Evolutionary conservation across 345 rosid species (phyloP).

Genomic region (Luvunga scandens): DNA sequence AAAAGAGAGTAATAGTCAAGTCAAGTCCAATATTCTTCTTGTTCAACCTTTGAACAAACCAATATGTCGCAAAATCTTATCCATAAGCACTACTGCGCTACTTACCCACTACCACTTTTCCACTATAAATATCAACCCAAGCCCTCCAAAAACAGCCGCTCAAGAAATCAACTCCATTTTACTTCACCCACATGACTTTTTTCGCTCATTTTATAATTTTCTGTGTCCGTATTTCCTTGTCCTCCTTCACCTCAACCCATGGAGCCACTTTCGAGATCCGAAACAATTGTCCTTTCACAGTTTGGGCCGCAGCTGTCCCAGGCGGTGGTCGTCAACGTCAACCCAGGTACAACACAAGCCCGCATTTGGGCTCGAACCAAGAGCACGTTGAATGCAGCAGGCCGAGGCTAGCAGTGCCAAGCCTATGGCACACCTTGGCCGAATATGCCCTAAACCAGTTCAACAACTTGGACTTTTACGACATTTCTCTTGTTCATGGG

Average conservation of each 20-base stretch:
- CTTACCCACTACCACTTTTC: neutral
- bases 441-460: constrained; percentile 61
- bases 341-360: neutral
- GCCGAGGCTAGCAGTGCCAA: constrained; percentile 35
- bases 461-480: constrained; percentile 36
- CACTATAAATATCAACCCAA: too few species aligned
- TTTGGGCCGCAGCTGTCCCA: constrained; percentile 6
- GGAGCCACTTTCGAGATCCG: constrained; percentile 2
- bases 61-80: too few species aligned
- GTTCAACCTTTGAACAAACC: too few species aligned
- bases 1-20: neutral
- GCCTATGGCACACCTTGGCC: constrained; percentile 57
- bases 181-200: neutral
- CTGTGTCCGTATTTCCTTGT: neutral
- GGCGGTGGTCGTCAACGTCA: constrained; percentile 3
- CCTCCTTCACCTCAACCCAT: neutral
- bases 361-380: constrained; percentile 10
- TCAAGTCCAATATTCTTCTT: neutral
- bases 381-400: neutral
- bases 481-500: constrained; percentile 53
- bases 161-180: neutral
- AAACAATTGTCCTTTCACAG: neutral
- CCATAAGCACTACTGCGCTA: neutral
- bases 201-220: neutral
- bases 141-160: too few species aligned